phyloP scores from a whole-genome alignment of 2,329 filamentous ascomycete species.

The Tolypocladium tundrense region DNA sequence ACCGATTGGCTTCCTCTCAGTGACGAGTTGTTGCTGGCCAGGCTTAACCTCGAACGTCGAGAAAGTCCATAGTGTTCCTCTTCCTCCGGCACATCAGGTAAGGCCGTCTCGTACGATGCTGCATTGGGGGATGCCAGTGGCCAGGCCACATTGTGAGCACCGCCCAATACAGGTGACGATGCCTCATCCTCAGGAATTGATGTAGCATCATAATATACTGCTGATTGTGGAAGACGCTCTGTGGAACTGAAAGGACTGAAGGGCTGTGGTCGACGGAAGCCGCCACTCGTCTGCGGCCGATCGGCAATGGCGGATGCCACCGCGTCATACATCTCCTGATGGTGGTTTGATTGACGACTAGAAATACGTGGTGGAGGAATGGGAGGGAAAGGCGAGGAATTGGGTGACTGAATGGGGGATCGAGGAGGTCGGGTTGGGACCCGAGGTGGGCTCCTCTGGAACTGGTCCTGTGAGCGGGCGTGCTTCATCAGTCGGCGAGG shows the following conservation, averaged over 20 bases:
- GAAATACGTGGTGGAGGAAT: conserved; percentile 43
- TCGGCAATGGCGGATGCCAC: conserved; percentile 24
- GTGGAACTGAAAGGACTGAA: conserved; percentile 19
- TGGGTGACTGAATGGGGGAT: conserved; percentile 27
- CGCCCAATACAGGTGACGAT: conserved; percentile 30
- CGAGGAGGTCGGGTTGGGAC: conserved; percentile 32
- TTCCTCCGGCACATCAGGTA: conserved; percentile 54
- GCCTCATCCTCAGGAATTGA: conserved; percentile 1
- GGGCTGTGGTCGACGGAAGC: conserved; percentile 34
- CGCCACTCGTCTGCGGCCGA: conserved; percentile 33
- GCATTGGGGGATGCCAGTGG: conserved; percentile 17
- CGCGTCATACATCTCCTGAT: conserved; percentile 29
- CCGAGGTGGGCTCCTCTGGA: conserved; percentile 36
- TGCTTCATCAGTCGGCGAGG: conserved; percentile 30
- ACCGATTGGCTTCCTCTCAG: conserved; percentile 46
- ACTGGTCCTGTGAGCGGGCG: conserved; percentile 38
- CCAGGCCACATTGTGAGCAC: conserved; percentile 32
- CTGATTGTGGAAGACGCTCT: conserved; percentile 7
- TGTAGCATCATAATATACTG: neutral
- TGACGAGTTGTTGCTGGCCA: conserved; percentile 38
- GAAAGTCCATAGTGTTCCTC: conserved; percentile 37
- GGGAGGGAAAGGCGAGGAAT: conserved; percentile 24
- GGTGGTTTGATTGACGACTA: conserved; percentile 40
- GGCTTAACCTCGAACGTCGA: conserved; percentile 31
- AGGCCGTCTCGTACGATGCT: conserved; percentile 27